Base-by-base conservation (phyloP, 164 flowering plant genomes). In the Tinospora cordifolia region DNA sequence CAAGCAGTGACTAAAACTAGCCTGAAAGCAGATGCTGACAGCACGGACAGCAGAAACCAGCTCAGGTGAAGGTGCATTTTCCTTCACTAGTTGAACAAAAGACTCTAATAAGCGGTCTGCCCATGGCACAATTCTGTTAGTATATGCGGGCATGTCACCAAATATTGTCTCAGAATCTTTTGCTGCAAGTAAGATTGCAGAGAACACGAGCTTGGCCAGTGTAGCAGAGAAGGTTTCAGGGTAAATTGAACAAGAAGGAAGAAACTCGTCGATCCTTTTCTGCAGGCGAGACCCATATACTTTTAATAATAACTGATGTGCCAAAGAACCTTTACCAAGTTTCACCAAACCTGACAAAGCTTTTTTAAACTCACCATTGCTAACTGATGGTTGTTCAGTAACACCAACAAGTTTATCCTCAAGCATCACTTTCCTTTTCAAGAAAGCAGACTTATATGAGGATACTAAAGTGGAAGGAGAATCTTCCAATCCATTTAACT, bases 31-130 rank as follows among this genome's bases (percentile, higher is more conserved):
- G 63, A 88, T 78, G 75, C 93, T 79, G 54, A 87, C 92, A 49
- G 93, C 89, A 66, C 88, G 88, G 62, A 94, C 72, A 69, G 98
- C 96, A 81, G 85, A 79, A 69, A 84, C 71, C 36, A 81, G 84
- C 73, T 92, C 99, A 58, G 92, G 80, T 51, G 88, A 72, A 14
- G 98, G 92, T 54, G 93, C 89, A 78, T 94, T 82, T 74, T 89
- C 97, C 84, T 89, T 92, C 77, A 90, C 95, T 76, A 94, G 69
- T 65, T 88, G 80, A 57, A 90, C 87, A 80, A 92, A 83, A 63
- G 79, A 92, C 81, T 94, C 98, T 68, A 92, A 81, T 75, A 89
- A 87, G 84, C 97, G 84, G 82, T 94, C 99, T 67, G 95, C 94
- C 99, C 99, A 94, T 60, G 89, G 98, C 80, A 90, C 90, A 73